Percentiles rank a stretch among this genome's conserved stretches.
These are phyloP conservation scores for Mucor ambiguus DNA, from an alignment of 371 early-diverging fungal species.

Conservation along the genomic window DNA sequence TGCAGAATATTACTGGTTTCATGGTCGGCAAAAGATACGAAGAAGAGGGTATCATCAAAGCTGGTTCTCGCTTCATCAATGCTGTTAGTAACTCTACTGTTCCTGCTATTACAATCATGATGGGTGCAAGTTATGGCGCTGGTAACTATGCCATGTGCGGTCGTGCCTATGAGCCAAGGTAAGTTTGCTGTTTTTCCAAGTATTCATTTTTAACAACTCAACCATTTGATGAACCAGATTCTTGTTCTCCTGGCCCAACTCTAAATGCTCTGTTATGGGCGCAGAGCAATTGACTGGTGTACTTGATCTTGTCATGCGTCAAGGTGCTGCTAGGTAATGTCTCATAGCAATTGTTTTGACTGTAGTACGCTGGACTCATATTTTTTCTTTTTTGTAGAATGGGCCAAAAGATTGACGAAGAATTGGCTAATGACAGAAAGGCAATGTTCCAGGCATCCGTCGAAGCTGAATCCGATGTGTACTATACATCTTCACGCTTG, in stretches of 20 bases:
- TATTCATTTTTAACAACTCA: background rate
- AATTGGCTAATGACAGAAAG: slow-evolving; percentile 56
- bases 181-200: background rate
- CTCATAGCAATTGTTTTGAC: too few species aligned
- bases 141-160: slow-evolving; percentile 87
- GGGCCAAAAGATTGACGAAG: slow-evolving; percentile 62
- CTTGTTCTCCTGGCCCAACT: slow-evolving; percentile 79
- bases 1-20: slow-evolving; percentile 81
- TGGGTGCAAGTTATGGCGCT: slow-evolving; percentile 80
- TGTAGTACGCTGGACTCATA: too few species aligned
- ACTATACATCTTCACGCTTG: slow-evolving; percentile 70
- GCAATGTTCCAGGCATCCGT: slow-evolving; percentile 66
- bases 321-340: slow-evolving; percentile 62
- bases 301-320: slow-evolving; percentile 71
- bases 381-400: slow-evolving; percentile 24
- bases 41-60: slow-evolving; percentile 80
- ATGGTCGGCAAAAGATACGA: slow-evolving; percentile 82
- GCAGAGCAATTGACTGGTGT: slow-evolving; percentile 76
- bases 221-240: slow-evolving; percentile 41
- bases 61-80: slow-evolving; percentile 76
- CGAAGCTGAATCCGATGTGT: slow-evolving; percentile 71
- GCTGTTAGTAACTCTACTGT: slow-evolving; percentile 75
- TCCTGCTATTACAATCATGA: slow-evolving; percentile 75
- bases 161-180: slow-evolving; percentile 73
- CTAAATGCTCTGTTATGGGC: slow-evolving; percentile 80